These are phyloP conservation scores for Wickerhamomyces pijperi DNA, from an alignment of 805 yeast genomes.

Conservation along the genomic window DNA sequence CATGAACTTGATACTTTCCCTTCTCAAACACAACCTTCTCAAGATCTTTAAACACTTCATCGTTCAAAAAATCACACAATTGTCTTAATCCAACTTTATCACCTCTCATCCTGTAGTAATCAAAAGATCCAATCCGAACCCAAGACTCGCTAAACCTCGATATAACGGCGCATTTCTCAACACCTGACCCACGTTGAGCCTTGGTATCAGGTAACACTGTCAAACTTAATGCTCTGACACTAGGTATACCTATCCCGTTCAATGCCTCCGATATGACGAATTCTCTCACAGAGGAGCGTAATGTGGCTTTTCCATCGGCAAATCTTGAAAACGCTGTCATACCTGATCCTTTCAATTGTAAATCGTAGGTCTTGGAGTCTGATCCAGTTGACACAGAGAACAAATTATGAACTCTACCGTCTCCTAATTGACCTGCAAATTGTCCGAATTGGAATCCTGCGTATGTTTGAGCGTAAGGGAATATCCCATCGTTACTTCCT, in stretches of 20 bases:
- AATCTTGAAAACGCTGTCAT: slow-evolving; percentile 85
- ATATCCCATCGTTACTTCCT: slow-evolving; percentile 25
- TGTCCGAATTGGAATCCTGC: slow-evolving; percentile 96
- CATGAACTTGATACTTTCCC: slow-evolving; percentile 12
- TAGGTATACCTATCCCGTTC: slow-evolving; percentile 72
- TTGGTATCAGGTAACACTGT: slow-evolving; percentile 61
- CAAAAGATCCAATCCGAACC: slow-evolving; percentile 85
- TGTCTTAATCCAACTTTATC: slow-evolving; percentile 51
- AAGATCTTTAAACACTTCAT: slow-evolving; percentile 55
- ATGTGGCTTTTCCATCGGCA: slow-evolving; percentile 93
- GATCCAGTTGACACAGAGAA: slow-evolving; percentile 50
- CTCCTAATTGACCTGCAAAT: slow-evolving; percentile 96
- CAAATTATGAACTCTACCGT: slow-evolving; percentile 79
- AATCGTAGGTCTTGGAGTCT: slow-evolving; percentile 31
- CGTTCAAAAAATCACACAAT: slow-evolving; percentile 65
- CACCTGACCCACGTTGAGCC: slow-evolving; percentile 62
- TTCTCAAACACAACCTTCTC: slow-evolving; percentile 17
- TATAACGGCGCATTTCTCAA: slow-evolving; percentile 79
- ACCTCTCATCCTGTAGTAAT: slow-evolving; percentile 63
- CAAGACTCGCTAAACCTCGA: slow-evolving; percentile 76
- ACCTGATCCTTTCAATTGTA: slow-evolving; percentile 90
- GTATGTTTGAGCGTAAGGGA: slow-evolving; percentile 84
- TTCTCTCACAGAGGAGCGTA: slow-evolving; percentile 82
- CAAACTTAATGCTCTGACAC: slow-evolving; percentile 74
- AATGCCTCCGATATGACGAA: slow-evolving; percentile 77